Conservation (phyloP, 805 yeast species). For the Pichia phayaonensis region DNA sequence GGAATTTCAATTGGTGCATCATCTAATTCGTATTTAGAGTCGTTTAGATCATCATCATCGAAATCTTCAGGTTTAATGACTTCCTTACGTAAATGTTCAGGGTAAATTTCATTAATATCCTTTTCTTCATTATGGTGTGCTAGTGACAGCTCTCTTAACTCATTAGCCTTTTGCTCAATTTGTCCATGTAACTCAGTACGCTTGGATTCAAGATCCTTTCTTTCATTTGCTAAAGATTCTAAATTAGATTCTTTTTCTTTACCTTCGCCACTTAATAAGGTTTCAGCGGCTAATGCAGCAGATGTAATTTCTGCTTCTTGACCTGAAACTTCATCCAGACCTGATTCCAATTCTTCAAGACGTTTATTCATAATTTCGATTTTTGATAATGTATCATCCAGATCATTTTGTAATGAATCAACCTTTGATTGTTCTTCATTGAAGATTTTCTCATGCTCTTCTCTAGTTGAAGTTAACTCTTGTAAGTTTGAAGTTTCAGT, state of each 20-base stretch:
- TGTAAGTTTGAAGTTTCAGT: slow-evolving; percentile 42
- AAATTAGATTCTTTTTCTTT: slow-evolving; percentile 18
- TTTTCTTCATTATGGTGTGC: slow-evolving; percentile 36
- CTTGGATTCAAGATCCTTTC: slow-evolving; percentile 34
- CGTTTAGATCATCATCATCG: slow-evolving; percentile 25
- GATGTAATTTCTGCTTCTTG: slow-evolving; percentile 23
- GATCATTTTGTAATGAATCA: slow-evolving; percentile 34
- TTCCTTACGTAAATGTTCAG: slow-evolving; percentile 42
- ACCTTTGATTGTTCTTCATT: slow-evolving; percentile 38
- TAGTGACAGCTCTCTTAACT: slow-evolving; percentile 31
- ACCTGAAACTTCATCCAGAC: slow-evolving; percentile 16
- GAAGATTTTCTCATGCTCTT: slow-evolving; percentile 37
- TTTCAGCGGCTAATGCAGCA: slow-evolving; percentile 23
- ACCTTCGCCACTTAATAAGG: slow-evolving; percentile 3
- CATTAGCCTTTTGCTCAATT: slow-evolving; percentile 30
- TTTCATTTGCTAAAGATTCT: slow-evolving; percentile 20
- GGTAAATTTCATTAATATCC: slow-evolving; percentile 41
- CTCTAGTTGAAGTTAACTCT: slow-evolving; percentile 43
- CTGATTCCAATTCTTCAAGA: slow-evolving; percentile 33
- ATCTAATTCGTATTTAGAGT: slow-evolving; percentile 22
- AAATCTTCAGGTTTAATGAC: slow-evolving; percentile 18
- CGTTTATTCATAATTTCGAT: slow-evolving; percentile 36
- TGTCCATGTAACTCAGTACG: slow-evolving; percentile 35
- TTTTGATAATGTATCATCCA: slow-evolving; percentile 37
- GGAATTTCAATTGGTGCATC: slow-evolving; percentile 21